Percentiles rank a stretch among this genome's conserved stretches.
phyloP scores from a whole-genome alignment of 202 grass and related monocot species.

The Digitaria exilis region DNA sequence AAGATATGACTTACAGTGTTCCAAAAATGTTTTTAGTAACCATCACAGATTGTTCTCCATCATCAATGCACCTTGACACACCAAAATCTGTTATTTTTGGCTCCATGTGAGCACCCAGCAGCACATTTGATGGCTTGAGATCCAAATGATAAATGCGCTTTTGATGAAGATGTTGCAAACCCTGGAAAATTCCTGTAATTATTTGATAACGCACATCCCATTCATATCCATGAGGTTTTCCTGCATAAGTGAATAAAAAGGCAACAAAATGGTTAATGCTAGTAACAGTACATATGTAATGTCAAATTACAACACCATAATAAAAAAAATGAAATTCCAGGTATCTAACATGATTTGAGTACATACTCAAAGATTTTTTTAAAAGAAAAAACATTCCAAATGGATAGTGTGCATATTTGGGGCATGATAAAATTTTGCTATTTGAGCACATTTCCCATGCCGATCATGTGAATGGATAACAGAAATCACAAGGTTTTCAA shows the following conservation, averaged over 20 bases:
- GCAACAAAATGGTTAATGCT: neutral
- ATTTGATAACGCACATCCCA: neutral
- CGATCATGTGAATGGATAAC: too few relatives aligned
- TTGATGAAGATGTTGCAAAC: conserved; percentile 6
- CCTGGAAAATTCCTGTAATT: conserved; percentile 7
- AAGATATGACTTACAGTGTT: neutral
- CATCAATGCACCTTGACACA: neutral
- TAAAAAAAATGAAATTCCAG: too few relatives aligned
- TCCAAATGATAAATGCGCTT: neutral
- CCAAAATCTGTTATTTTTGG: conserved; percentile 3
- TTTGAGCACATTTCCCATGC: too few relatives aligned
- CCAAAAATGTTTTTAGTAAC: neutral
- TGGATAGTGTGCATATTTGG: too few relatives aligned
- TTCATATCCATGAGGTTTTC: neutral
- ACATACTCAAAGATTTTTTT: too few relatives aligned
- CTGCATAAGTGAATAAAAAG: neutral
- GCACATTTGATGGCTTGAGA: conserved; percentile 4
- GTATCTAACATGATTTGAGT: too few relatives aligned
- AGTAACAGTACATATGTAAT: too few relatives aligned
- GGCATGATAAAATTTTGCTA: too few relatives aligned
- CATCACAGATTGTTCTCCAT: too few relatives aligned
- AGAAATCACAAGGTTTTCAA: too few relatives aligned
- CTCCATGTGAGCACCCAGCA: neutral
- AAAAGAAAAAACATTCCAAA: too few relatives aligned
- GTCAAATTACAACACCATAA: too few relatives aligned